A percentile compares a stretch with the other conserved stretches of the same genome.
These are phyloP conservation scores for Penicillium psychrosexuale DNA, from an alignment of 2,329 filamentous ascomycete species.

Conservation along the genomic window DNA sequence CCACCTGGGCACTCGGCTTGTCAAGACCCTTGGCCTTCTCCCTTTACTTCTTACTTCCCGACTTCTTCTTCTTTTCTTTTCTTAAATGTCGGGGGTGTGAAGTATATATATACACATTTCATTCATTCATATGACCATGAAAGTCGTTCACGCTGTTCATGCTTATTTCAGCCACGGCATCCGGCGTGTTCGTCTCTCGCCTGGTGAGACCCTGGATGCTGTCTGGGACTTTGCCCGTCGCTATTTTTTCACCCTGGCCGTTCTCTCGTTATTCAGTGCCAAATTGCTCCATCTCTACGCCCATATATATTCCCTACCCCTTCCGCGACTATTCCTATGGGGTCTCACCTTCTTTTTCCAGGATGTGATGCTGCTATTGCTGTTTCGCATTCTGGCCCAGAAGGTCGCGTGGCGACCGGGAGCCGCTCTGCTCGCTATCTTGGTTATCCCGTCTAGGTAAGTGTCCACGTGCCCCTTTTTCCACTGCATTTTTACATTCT, in stretches of 20 bases:
- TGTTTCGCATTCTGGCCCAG: conserved; percentile 24
- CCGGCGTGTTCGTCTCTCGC: conserved; percentile 10
- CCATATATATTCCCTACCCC: conserved; percentile 26
- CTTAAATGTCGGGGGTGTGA: not conserved
- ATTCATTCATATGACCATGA: conserved; percentile 1
- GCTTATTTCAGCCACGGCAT: conserved; percentile 11
- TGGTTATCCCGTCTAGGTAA: conserved; percentile 31
- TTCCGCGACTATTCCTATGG: conserved; percentile 25
- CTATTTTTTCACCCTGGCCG: conserved; percentile 31
- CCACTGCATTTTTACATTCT: not conserved
- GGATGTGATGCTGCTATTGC: conserved; percentile 27
- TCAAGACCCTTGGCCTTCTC: not conserved
- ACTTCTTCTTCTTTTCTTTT: not conserved
- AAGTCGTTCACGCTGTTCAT: conserved; percentile 10
- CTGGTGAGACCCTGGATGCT: conserved; percentile 18
- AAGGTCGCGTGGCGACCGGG: conserved; percentile 22
- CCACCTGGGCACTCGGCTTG: not conserved
- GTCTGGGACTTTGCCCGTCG: conserved; percentile 30
- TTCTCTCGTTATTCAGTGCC: conserved; percentile 27
- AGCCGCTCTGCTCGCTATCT: conserved; percentile 18
- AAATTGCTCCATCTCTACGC: conserved; percentile 30
- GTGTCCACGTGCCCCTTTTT: conserved; percentile 4
- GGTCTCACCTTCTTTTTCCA: conserved; percentile 32
- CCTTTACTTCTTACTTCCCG: not conserved
- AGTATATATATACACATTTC: not conserved